Percentiles rank a stretch among this genome's conserved stretches.
Conservation (phyloP, 2,329 filamentous ascomycete genomes). For the Hymenoscyphus fructigenus region DNA sequence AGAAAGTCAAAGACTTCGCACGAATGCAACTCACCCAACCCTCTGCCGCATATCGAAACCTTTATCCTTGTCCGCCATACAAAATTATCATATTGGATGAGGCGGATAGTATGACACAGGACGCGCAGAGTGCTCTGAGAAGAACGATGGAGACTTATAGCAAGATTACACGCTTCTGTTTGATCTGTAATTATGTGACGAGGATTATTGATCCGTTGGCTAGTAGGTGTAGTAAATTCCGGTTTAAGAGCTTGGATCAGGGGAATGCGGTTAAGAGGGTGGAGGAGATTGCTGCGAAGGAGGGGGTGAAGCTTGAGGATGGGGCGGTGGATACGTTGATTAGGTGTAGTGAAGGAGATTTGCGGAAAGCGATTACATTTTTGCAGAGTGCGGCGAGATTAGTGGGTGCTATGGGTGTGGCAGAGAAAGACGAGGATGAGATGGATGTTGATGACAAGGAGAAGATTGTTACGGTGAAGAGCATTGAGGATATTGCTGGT, state of each 20-base stretch:
- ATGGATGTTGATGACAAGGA: slow-evolving; percentile 53
- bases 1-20: slow-evolving; percentile 98
- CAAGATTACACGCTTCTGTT: slow-evolving; percentile 93
- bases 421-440: slow-evolving; percentile 43
- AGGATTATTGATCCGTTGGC: slow-evolving; percentile 96
- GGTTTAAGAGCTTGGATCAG: slow-evolving; percentile 94
- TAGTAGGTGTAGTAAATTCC: slow-evolving; percentile 90
- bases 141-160: slow-evolving; percentile 98
- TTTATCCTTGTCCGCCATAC: slow-evolving; percentile 94
- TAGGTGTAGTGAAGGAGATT: slow-evolving; percentile 85
- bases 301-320: slow-evolving; percentile 72
- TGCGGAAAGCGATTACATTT: slow-evolving; percentile 95
- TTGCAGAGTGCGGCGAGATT: slow-evolving; percentile 90
- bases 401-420: slow-evolving; percentile 64
- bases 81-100: slow-evolving; percentile 99
- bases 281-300: slow-evolving; percentile 76
- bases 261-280: slow-evolving; percentile 77
- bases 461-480: slow-evolving; percentile 72
- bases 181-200: slow-evolving; percentile 98
- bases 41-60: slow-evolving; percentile 59
- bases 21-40: slow-evolving; percentile 89
- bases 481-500: slow-evolving; percentile 92
- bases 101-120: slow-evolving; percentile 98
- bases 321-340: slow-evolving; percentile 84
- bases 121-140: slow-evolving; percentile 88